Evolutionary conservation across 208 protist species (phyloP).

Genomic region (Lotmaria passim): DNA sequence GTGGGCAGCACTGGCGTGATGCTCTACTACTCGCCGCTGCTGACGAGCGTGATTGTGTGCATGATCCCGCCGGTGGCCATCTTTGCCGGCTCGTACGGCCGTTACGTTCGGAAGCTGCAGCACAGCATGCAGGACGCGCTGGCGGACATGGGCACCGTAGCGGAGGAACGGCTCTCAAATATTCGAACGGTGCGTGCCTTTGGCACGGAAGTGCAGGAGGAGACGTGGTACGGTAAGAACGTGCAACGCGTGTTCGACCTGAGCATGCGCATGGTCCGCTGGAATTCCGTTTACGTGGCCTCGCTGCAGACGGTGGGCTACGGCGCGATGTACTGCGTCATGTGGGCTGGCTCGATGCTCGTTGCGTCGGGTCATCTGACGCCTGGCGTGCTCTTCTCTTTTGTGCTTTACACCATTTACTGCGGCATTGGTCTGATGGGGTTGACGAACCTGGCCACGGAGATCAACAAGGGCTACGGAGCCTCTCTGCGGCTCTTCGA

Average conservation of each 20-base stretch:
- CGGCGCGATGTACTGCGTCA: constrained; percentile 83
- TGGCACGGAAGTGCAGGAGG: constrained; percentile 64
- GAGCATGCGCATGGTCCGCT: constrained; percentile 73
- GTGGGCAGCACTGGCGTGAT: constrained; percentile 82
- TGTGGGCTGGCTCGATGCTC: constrained; percentile 89
- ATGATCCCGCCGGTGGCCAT: constrained; percentile 86
- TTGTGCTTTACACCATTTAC: constrained; percentile 92
- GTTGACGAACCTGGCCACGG: constrained; percentile 79
- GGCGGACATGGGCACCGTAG: constrained; percentile 76
- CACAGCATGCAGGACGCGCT: constrained; percentile 83
- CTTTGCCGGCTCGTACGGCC: constrained; percentile 85
- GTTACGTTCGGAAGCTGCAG: constrained; percentile 80
- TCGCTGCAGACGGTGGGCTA: constrained; percentile 86
- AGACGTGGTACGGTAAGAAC: constrained; percentile 76
- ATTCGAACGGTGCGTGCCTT: constrained; percentile 89
- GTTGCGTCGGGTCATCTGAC: constrained; percentile 76
- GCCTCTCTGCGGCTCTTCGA: constrained; percentile 84
- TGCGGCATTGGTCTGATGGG: constrained; percentile 87
- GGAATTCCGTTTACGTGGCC: constrained; percentile 77
- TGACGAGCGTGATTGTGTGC: constrained; percentile 81
- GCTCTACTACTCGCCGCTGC: constrained; percentile 87
- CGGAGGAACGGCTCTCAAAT: constrained; percentile 82
- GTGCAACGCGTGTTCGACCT: constrained; percentile 71
- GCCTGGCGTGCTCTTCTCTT: constrained; percentile 87
- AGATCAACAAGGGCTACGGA: constrained; percentile 90